Conservation (phyloP, 768 basidiomycete genomes). For the Pulveroboletus sp. region DNA sequence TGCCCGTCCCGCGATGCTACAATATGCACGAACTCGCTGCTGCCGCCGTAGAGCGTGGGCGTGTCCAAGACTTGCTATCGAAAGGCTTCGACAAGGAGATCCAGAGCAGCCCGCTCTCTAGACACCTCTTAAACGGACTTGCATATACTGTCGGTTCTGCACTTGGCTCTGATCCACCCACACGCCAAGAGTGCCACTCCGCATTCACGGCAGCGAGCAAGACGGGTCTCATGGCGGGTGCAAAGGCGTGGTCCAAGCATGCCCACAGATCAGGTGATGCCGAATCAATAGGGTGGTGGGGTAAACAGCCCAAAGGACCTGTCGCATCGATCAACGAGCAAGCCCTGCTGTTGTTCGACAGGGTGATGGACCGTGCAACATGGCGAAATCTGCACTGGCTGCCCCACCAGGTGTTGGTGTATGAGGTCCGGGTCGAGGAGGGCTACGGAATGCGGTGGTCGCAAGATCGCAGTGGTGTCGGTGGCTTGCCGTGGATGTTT, state of each 20-base stretch:
- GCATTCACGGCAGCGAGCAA: conserved; percentile 47
- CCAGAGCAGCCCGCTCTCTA: conserved; percentile 41
- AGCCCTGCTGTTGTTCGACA: conserved; percentile 48
- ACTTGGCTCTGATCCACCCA: conserved; percentile 49
- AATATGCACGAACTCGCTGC: conserved; percentile 47
- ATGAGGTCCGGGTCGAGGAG: conserved; percentile 52
- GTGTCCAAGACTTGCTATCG: no score
- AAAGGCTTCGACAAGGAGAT: no score
- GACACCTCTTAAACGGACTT: conserved; percentile 50
- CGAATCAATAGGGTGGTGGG: conserved; percentile 49
- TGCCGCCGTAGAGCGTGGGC: no score
- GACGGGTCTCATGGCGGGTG: conserved; percentile 54
- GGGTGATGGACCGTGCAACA: no score
- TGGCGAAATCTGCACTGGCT: conserved; percentile 70
- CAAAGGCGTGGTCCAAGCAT: no score
- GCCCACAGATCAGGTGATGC: conserved; percentile 46
- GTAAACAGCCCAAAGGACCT: conserved; percentile 56
- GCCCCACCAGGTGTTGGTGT: conserved; percentile 58
- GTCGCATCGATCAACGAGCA: conserved; percentile 45
- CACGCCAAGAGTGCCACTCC: conserved; percentile 44
- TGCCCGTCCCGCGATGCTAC: conserved; percentile 39
- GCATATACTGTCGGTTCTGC: conserved; percentile 62
- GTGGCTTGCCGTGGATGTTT: conserved; percentile 41
- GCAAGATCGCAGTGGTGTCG: conserved; percentile 36
- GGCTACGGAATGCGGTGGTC: conserved; percentile 73